Conservation (phyloP, 2,329 filamentous ascomycete genomes). For the Cercospora citrullina region DNA sequence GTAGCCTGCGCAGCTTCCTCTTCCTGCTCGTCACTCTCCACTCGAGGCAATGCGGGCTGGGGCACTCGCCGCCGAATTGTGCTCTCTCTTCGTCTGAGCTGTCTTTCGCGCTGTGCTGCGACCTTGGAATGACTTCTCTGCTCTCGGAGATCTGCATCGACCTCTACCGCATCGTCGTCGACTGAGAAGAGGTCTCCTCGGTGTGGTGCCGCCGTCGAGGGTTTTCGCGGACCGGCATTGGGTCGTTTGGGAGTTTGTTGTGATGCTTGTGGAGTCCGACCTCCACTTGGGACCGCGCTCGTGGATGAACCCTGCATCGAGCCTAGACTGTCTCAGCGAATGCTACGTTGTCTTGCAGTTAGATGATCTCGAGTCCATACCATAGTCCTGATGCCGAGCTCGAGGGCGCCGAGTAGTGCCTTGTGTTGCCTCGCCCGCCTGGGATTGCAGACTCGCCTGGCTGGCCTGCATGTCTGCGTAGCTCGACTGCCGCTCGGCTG, state of each 20-base stretch:
- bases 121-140: conserved; percentile 33
- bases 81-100: conserved; percentile 52
- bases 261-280: conserved; percentile 23
- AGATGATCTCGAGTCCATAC: conserved; percentile 16
- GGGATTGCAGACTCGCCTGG: conserved; percentile 30
- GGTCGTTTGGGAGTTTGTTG: conserved; percentile 63
- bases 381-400: conserved; percentile 34
- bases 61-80: conserved; percentile 53
- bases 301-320: conserved; percentile 30
- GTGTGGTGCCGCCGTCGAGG: conserved; percentile 72
- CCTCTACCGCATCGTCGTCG: conserved; percentile 81
- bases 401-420: conserved; percentile 25
- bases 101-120: conserved; percentile 25
- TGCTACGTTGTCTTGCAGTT: background rate
- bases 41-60: conserved; percentile 47
- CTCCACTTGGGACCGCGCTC: conserved; percentile 17
- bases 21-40: conserved; percentile 51
- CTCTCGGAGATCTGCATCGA: conserved; percentile 66
- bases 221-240: conserved; percentile 68
- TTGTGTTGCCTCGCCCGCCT: conserved; percentile 18
- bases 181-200: conserved; percentile 86
- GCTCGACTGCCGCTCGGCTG: conserved; percentile 20
- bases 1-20: conserved; percentile 41
- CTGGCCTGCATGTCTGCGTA: conserved; percentile 32
- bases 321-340: conserved; percentile 25